Conservation (phyloP, 2,329 filamentous ascomycete genomes). For the Whalleya microplaca region DNA sequence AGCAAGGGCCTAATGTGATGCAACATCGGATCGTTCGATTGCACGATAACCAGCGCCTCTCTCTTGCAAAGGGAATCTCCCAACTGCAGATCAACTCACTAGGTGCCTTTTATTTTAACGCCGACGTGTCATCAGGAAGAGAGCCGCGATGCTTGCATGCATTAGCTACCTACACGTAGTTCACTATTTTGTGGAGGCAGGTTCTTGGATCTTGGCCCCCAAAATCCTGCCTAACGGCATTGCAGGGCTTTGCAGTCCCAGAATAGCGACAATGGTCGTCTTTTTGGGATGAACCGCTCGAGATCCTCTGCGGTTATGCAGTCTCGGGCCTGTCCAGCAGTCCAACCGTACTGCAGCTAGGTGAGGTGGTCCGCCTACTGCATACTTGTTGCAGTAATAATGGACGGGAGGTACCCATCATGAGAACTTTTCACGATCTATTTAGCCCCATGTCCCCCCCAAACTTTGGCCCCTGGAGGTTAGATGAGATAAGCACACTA, state of each 20-base stretch:
- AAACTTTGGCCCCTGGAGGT: background rate
- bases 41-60: background rate
- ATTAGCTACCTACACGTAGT: background rate
- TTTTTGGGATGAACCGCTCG: background rate
- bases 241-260: background rate
- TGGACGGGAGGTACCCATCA: background rate
- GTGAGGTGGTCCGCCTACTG: background rate
- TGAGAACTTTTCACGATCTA: background rate
- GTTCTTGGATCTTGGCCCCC: background rate
- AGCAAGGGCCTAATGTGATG: conserved; percentile 10
- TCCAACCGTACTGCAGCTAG: background rate
- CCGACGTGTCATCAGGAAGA: background rate
- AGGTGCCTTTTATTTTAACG: background rate
- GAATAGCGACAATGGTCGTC: background rate
- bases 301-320: background rate
- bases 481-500: conserved; percentile 22
- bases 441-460: conserved; percentile 1
- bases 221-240: background rate
- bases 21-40: background rate
- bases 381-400: background rate
- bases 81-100: background rate
- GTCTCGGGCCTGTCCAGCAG: too few species aligned
- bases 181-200: background rate
- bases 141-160: background rate
- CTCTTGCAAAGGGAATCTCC: background rate